Evolutionary conservation across 345 rosid genomes (phyloP), one percentile per base, ranked within the genome.

Genomic region (Acer saccharum): DNA sequence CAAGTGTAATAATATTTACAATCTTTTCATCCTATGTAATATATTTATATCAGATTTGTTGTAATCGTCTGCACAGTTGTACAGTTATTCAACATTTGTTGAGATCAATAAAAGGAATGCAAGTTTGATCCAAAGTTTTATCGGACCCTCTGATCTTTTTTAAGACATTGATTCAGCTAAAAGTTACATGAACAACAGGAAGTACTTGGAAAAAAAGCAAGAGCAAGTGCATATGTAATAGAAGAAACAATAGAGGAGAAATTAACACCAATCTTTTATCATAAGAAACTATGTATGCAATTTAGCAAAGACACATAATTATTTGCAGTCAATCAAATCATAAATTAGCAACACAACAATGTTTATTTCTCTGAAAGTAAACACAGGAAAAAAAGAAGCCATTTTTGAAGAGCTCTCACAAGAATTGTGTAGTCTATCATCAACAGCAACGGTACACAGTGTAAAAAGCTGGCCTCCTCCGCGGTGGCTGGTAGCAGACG

Each of bases 401-500:
- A 43, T 9, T 43, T 43, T 43, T 7, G 46, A 43, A 43, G 46
- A 0, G 7, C 10, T 43, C 46, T 43, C 46, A 43, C 46, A 43
- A 35, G 39, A 35, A 35, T 35, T 35, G 39, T 35, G 39, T 4
- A 35, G 39, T 35, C 39, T 35, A 35, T 35, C 9, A 48, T 50
- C 77, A 88, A 72, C 65, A 76, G 83, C 74, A 76, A 3, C 80
- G 82, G 65, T 60, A 76, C 9, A 83, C 79, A 65, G 80, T 71
- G 57, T 80, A 82, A 63, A 68, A 8, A 16, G 72, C 46, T 32
- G 23, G 29, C 20, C 86, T 79, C 68, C 78, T 79, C 68, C 78
- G 75, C 43, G 65, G 84, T 29, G 74, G 88, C 63, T 81, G 86
- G 32, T 65, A 54, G 76, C 83, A 90, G 46, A 88, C 35, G 46